Evolutionary conservation across 441 rosid species (phyloP), one percentile per base, ranked within the genome.

Genomic region (Bocquillonia castaneifolia): DNA sequence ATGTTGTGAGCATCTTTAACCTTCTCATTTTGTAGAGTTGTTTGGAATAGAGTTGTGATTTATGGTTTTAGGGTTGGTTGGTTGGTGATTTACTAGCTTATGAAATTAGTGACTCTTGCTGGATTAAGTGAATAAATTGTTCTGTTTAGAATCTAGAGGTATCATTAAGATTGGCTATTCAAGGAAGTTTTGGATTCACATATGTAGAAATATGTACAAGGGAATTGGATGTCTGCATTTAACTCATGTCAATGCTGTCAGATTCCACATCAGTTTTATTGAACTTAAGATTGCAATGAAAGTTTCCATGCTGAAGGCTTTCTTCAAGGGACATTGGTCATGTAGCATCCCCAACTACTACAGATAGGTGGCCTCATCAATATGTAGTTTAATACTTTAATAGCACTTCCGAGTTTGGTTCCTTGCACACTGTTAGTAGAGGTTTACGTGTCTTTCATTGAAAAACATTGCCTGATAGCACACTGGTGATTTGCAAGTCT

Each of bases 1-100:
- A 91, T 76, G 99, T 90, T 29, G 96, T 86, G 69, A 81, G 96
- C 79, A 72, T 66, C 70, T 70, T 47, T 45, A 50, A 18, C 64
- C 64, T 44, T 22, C 1, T 47, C 6, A 52, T 63, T 42, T 60
- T 68, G 18, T 47, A 14, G 3, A 60, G 37, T 40, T 31, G 39
- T 29, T 59, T 55, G 18, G 52, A n/a, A 59, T 51, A 34, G 44
- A 61, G 8, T 25, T 25, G 25, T 22, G 28, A 22, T 15, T 60
- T 17, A 10, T n/a, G n/a, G 31, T 40, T 61, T 39, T 51, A n/a
- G 31, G 29, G 10, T 36, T 36, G 68, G 39, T 52, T 17, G 29
- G 25, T 18, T 51, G 52, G n/a, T 34, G 47, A 6, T 15, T 32
- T 47, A 8, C 39, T 64, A 45, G n/a, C 23, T 64, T 15, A 13